Evolutionary conservation across 1,139 yeast species (phyloP).

Genomic region (Eremothecium gossypii): DNA sequence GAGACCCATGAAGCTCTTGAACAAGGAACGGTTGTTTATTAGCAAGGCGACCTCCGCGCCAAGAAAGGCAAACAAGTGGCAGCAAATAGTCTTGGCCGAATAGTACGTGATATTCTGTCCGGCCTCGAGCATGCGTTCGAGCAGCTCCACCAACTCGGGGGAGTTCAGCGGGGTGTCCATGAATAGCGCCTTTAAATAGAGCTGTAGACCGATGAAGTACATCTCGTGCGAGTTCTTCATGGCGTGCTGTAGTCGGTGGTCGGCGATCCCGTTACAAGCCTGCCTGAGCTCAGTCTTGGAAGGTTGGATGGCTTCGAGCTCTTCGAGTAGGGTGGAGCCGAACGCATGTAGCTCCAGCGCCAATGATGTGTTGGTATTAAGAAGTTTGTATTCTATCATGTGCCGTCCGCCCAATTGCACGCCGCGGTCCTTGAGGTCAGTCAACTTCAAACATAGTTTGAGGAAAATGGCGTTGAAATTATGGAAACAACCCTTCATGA

Average conservation of each 20-base stretch:
- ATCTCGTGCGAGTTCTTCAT: conserved; percentile 4
- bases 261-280: not conserved
- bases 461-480: conserved; percentile 1
- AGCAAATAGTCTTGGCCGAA: conserved; percentile 1
- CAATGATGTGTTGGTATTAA: not conserved
- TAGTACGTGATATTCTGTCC: conserved; percentile 3
- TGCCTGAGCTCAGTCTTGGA: not conserved
- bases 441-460: conserved; percentile 1
- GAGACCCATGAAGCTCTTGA: conserved; percentile 3
- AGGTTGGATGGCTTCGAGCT: not conserved
- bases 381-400: conserved; percentile 1
- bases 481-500: conserved; percentile 2
- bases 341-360: not conserved
- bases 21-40: conserved; percentile 1
- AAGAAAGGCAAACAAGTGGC: conserved; percentile 3
- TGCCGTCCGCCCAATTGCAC: conserved; percentile 3
- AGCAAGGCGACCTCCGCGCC: conserved; percentile 4
- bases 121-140: conserved; percentile 5
- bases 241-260: conserved; percentile 1
- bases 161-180: conserved; percentile 1
- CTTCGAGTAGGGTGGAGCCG: conserved; percentile 1
- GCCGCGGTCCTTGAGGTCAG: conserved; percentile 2
- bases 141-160: conserved; percentile 3
- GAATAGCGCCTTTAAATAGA: conserved; percentile 4
- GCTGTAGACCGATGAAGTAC: conserved; percentile 3